Conservation (phyloP, 805 yeast species). For the Isabelozyma heimii region DNA sequence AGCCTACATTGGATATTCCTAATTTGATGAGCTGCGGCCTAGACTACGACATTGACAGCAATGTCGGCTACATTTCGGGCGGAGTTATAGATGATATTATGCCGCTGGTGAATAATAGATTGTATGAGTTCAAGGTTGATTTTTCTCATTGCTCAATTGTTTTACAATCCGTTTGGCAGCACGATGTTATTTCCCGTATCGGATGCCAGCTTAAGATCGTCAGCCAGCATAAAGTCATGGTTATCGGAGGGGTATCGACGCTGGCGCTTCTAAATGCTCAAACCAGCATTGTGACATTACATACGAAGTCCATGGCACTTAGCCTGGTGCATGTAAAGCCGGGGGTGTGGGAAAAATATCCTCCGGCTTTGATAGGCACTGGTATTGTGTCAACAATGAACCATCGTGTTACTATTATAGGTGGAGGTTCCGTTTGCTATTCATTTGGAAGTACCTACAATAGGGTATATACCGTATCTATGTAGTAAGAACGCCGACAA, state of each 20-base stretch:
- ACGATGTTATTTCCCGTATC: constrained; percentile 42
- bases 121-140: constrained; percentile 33
- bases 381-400: constrained; percentile 28
- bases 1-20: constrained; percentile 7
- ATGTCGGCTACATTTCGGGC: constrained; percentile 46
- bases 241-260: constrained; percentile 61
- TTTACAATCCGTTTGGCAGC: constrained; percentile 11
- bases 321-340: constrained; percentile 25
- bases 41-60: constrained; percentile 18
- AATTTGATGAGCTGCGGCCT: constrained; percentile 36
- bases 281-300: constrained; percentile 37
- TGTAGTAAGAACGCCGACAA: background rate
- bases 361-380: constrained; percentile 56
- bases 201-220: constrained; percentile 42
- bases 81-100: constrained; percentile 34
- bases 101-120: constrained; percentile 28
- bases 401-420: constrained; percentile 29
- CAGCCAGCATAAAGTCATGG: constrained; percentile 29
- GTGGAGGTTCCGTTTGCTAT: constrained; percentile 82
- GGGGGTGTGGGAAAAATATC: constrained; percentile 37
- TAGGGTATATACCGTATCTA: constrained; percentile 11
- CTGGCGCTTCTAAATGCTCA: constrained; percentile 24
- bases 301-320: constrained; percentile 14
- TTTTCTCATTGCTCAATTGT: constrained; percentile 10
- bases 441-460: constrained; percentile 61